Evolutionary conservation across 257 asterid genomes (phyloP).

Genomic region (Petrea volubilis): DNA sequence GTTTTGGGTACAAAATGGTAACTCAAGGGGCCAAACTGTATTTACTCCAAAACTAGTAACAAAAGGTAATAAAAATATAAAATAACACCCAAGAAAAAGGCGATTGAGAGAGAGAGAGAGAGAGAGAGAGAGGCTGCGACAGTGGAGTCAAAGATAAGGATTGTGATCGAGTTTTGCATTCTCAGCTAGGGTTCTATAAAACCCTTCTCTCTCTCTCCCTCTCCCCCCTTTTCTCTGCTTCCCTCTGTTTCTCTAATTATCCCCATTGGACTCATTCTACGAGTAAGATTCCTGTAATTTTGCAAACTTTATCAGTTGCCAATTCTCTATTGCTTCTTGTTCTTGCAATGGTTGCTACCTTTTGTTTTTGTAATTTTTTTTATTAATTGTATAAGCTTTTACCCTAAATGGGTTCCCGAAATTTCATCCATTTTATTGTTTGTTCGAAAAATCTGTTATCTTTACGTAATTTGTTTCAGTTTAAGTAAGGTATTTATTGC

Average conservation of each 20-base stretch:
- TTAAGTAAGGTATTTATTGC: not conserved
- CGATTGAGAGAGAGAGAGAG: no score
- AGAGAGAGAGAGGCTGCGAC: not conserved
- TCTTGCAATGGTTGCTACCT: not conserved
- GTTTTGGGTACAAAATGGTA: no score
- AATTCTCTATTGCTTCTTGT: not conserved
- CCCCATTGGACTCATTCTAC: not conserved
- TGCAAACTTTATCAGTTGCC: not conserved
- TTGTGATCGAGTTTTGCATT: slow-evolving; percentile 15
- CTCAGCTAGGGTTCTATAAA: no score
- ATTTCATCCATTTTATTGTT: not conserved
- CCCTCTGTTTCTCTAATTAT: not conserved
- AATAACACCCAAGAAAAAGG: no score
- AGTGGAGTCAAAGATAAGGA: slow-evolving; percentile 23
- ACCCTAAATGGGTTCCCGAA: not conserved
- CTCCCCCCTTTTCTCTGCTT: not conserved
- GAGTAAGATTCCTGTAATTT: not conserved
- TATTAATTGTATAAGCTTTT: not conserved
- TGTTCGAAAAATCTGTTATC: not conserved
- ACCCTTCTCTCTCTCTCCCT: slow-evolving; percentile 26
- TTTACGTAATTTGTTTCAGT: not conserved
- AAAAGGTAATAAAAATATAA: no score
- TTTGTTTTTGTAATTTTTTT: no score
- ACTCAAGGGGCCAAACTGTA: no score
- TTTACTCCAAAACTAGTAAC: no score